Evolutionary conservation across 169 alveolate genomes (phyloP).

Genomic region (Eimeria falciformis): DNA sequence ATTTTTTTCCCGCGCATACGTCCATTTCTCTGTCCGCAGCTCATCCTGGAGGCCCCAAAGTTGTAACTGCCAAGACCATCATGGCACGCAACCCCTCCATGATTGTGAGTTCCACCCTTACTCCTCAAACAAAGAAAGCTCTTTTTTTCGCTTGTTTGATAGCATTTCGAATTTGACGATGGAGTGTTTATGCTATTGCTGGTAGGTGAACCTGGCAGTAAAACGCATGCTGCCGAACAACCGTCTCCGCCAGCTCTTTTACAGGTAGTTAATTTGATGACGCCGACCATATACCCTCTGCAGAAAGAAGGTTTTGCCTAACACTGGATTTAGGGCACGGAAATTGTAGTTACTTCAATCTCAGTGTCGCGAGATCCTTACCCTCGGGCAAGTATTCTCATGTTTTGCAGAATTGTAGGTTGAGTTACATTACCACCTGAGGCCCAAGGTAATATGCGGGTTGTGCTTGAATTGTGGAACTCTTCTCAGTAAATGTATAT

Average conservation of each 20-base stretch:
- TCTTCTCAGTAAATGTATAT: no score
- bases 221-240: slow-evolving; percentile 91
- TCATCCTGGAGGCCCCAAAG: slow-evolving; percentile 90
- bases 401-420: no score
- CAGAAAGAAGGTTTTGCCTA: no score
- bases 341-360: no score
- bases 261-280: slow-evolving; percentile 34
- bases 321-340: no score
- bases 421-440: no score
- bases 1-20: slow-evolving; percentile 2
- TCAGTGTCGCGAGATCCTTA: no score
- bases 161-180: not conserved
- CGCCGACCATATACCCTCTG: no score
- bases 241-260: slow-evolving; percentile 63
- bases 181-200: not conserved
- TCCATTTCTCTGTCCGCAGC: slow-evolving; percentile 76
- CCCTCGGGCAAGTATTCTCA: no score
- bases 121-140: no score
- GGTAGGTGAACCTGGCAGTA: slow-evolving; percentile 89
- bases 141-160: not conserved
- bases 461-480: no score
- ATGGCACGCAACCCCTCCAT: slow-evolving; percentile 93
- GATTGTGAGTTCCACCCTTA: slow-evolving; percentile 81
- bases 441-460: no score
- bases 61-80: slow-evolving; percentile 91